Conservation (phyloP, 306 rosid genomes). For the Begonia loranthoides region DNA sequence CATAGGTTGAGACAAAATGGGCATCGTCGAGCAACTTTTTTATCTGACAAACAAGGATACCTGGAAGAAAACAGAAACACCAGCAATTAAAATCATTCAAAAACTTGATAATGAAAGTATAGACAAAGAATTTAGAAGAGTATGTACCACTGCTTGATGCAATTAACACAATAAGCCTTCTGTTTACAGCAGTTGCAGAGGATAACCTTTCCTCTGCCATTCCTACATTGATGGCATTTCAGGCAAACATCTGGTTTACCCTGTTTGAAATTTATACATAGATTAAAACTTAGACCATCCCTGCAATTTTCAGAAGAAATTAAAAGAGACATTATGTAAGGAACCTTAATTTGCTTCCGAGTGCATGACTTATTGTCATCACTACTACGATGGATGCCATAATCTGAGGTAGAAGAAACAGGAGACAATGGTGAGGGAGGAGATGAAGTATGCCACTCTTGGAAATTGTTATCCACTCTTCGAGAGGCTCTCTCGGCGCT, state of each 20-base stretch:
- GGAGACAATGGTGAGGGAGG: slow-evolving; percentile 10
- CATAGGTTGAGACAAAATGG: slow-evolving; percentile 60
- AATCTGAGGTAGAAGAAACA: slow-evolving; percentile 4
- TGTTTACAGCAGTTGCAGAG: slow-evolving; percentile 43
- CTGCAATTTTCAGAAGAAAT: slow-evolving; percentile 1
- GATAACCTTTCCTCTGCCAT: slow-evolving; percentile 23
- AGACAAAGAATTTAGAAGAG: slow-evolving; percentile 1
- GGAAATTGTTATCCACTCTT: background rate
- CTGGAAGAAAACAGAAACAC: slow-evolving; percentile 25
- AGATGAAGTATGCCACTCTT: slow-evolving; percentile 8
- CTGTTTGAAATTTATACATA: slow-evolving; percentile 18
- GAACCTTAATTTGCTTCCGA: slow-evolving; percentile 12
- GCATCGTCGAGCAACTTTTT: slow-evolving; percentile 38
- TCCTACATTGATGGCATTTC: slow-evolving; percentile 68
- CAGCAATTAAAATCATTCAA: slow-evolving; percentile 5
- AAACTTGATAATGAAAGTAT: background rate
- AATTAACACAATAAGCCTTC: slow-evolving; percentile 48
- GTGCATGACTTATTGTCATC: slow-evolving; percentile 1
- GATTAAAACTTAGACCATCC: background rate
- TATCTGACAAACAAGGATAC: slow-evolving; percentile 47
- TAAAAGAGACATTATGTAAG: slow-evolving; percentile 6
- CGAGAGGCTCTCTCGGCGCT: slow-evolving; percentile 7
- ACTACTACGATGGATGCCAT: background rate
- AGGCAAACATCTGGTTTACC: slow-evolving; percentile 12
- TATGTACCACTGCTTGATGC: slow-evolving; percentile 54